Evolutionary conservation across 2,329 filamentous ascomycete genomes (phyloP).

Genomic region (Tolypocladium endophyticum): DNA sequence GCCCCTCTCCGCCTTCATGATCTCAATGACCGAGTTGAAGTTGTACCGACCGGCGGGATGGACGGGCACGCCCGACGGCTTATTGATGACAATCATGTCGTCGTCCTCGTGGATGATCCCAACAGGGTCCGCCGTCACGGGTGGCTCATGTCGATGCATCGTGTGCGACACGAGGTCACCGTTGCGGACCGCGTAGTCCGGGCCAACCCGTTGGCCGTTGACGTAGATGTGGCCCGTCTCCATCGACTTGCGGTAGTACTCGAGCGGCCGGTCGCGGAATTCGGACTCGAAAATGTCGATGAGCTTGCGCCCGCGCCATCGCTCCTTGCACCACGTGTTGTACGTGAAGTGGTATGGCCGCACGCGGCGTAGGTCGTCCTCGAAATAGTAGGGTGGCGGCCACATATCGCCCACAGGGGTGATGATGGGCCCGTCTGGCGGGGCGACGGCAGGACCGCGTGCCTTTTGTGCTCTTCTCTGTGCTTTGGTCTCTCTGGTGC

Average conservation of each 20-base stretch:
- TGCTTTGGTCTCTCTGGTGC: background rate
- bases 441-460: conserved; percentile 5
- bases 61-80: conserved; percentile 88
- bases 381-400: conserved; percentile 67
- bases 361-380: conserved; percentile 74
- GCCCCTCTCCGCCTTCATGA: conserved; percentile 69
- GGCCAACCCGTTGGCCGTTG: conserved; percentile 61
- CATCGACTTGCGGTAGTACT: conserved; percentile 85
- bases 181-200: conserved; percentile 67
- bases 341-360: conserved; percentile 87
- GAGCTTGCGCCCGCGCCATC: conserved; percentile 75
- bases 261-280: conserved; percentile 75
- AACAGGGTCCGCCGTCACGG: conserved; percentile 72
- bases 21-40: conserved; percentile 89
- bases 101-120: conserved; percentile 83
- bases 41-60: conserved; percentile 93
- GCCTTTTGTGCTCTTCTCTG: background rate
- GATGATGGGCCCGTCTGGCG: conserved; percentile 14
- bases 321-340: conserved; percentile 87
- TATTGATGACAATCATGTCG: conserved; percentile 92
- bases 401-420: conserved; percentile 27
- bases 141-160: conserved; percentile 89
- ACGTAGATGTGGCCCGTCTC: conserved; percentile 67
- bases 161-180: conserved; percentile 90
- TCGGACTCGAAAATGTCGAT: conserved; percentile 85